These are phyloP conservation scores for Sclerotinia trifoliorum DNA, from an alignment of 2,329 filamentous ascomycete species.

Conservation along the genomic window DNA sequence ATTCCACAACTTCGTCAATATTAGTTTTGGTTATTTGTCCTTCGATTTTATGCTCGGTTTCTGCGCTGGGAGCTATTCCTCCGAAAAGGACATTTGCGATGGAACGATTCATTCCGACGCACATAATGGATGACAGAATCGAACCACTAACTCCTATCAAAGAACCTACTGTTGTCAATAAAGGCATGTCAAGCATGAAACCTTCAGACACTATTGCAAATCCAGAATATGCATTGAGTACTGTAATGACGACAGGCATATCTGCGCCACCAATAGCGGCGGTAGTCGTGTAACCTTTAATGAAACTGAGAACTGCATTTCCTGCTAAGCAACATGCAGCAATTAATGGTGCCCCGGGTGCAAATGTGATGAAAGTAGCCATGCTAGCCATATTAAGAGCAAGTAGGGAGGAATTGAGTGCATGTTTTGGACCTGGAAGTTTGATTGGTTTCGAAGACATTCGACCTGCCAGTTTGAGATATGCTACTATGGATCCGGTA, in stretches of 20 bases:
- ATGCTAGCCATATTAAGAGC: conserved; percentile 78
- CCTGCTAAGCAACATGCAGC: conserved; percentile 75
- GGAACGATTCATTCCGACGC: conserved; percentile 87
- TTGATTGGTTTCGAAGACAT: conserved; percentile 76
- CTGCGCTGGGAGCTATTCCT: conserved; percentile 65
- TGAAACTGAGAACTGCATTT: conserved; percentile 75
- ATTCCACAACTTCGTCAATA: conserved; percentile 77
- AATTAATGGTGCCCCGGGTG: conserved; percentile 73
- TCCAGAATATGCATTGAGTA: conserved; percentile 86
- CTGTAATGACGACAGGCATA: conserved; percentile 90
- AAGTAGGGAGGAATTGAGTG: conserved; percentile 72
- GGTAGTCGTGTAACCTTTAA: conserved; percentile 85
- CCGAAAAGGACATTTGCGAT: conserved; percentile 89
- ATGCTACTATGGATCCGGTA: conserved; percentile 85
- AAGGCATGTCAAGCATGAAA: conserved; percentile 84
- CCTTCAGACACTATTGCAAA: conserved; percentile 89
- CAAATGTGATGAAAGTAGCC: conserved; percentile 79
- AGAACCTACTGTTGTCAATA: conserved; percentile 81
- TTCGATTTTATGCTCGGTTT: conserved; percentile 71
- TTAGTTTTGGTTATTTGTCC: conserved; percentile 75
- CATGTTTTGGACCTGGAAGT: conserved; percentile 68
- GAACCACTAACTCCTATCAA: conserved; percentile 87
- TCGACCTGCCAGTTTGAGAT: conserved; percentile 78
- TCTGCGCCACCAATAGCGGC: conserved; percentile 89
- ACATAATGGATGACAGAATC: conserved; percentile 84